Evolutionary conservation across 768 basidiomycete genomes (phyloP), one percentile per base, ranked within the genome.

Genomic region (Tubosaeta sp.): DNA sequence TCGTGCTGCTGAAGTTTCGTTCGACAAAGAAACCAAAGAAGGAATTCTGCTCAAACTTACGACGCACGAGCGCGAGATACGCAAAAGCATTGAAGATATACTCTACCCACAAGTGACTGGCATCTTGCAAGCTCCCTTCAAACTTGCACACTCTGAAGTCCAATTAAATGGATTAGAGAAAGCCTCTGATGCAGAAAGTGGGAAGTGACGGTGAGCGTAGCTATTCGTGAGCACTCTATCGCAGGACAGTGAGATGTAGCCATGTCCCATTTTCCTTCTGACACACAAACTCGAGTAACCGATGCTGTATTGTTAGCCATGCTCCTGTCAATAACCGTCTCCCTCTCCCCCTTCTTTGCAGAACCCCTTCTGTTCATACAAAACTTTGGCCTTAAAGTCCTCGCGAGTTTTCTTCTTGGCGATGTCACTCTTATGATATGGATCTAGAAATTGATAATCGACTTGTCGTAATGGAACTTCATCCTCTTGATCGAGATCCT

Each of bases 331-430:
- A 70, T 97, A 98, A 11, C 92, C 92, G 68, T 97, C 95, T 8
- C 95, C 95, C 73, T 97, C 95, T 34, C 92, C 91, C 11, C 93
- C 94, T 68, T 97, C 95, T 67, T 86, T 91, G 66, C 86, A 92
- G 70, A 95, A 98, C 3, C 95, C 95, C 59, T 85, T 83, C 67
- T 89, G 78, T 65, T 89, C 83, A 61, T 80, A 89, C 52, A 98
- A 72, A 38, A 95, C 79, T 61, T 89, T 80, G 32, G 92, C 83
- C 70, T 91, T 93, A 63, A 74, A 70, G 51, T 91, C 88, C 60
- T 97, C 95, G n/a, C 83, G 81, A 48, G 79, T 75, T 65, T 90
- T 88, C 72, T 88, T 89, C 50, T 70, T 71, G 52, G 88, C 86
- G 48, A 84, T 77, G 42, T 91, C 89, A 50, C 77, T 74, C 67